Conservation (phyloP, 2,329 filamentous ascomycete species). For the Cladosporium sp. region DNA sequence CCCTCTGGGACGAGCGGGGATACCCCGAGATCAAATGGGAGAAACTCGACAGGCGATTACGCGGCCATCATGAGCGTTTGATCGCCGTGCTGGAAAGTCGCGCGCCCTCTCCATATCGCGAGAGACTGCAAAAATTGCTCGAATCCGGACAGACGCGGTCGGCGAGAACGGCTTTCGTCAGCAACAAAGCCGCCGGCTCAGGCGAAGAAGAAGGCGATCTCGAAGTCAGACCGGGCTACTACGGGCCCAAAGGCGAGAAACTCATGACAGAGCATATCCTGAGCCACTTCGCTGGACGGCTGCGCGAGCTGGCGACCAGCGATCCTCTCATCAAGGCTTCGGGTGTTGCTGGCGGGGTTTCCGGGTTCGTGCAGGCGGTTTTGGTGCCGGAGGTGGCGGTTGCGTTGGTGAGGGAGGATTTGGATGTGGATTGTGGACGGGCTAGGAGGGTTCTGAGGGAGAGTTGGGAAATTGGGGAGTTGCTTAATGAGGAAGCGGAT, state of each 20-base stretch:
- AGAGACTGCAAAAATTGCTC: conserved; percentile 20
- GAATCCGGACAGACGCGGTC: conserved; percentile 21
- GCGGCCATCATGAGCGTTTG: conserved; percentile 22
- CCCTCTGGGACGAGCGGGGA: conserved; percentile 24
- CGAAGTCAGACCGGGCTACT: conserved; percentile 26
- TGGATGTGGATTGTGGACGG: conserved; percentile 20
- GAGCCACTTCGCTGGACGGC: conserved; percentile 21
- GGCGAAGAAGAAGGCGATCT: neutral
- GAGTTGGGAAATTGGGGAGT: conserved; percentile 30
- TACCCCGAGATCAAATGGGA: conserved; percentile 34
- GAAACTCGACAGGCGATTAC: conserved; percentile 22
- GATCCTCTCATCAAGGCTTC: conserved; percentile 29
- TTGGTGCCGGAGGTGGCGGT: conserved; percentile 35
- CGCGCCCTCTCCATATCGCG: conserved; percentile 22
- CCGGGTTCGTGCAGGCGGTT: conserved; percentile 33
- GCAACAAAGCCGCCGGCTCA: neutral
- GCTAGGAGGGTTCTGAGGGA: conserved; percentile 26
- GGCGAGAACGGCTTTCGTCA: conserved; percentile 14
- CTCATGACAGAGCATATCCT: conserved; percentile 33
- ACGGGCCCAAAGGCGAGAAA: conserved; percentile 32
- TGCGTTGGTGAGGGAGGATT: conserved; percentile 32
- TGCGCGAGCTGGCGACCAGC: conserved; percentile 25
- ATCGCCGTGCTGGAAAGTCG: conserved; percentile 23
- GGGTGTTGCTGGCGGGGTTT: conserved; percentile 31
- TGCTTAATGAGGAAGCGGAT: conserved; percentile 29